Base-by-base conservation (phyloP, 139 green algal genomes). In the Ettlia oleoabundans region DNA sequence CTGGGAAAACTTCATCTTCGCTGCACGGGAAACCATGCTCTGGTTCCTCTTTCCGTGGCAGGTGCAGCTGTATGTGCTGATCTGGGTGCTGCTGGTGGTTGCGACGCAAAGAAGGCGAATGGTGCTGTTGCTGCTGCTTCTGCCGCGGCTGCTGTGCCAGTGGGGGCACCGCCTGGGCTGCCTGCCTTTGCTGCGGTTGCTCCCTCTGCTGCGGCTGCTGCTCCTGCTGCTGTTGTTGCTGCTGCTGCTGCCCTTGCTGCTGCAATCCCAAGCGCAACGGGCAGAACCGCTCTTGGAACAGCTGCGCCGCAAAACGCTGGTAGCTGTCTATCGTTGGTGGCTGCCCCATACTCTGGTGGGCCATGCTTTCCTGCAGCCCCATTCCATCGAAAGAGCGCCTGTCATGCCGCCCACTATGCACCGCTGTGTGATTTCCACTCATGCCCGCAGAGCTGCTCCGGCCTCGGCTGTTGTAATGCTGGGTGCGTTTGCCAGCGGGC, bases 231-330 rank as follows among this genome's bases (percentile, higher is more conserved):
- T 30, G 70, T 33, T 64, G 30, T 19, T 24, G 4, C 41, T 72
- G 41, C 68, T 55, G 41, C 68, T 40, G 4, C 26, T 40, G 67
- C 7, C 1, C 24, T 52, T 53, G 73, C 26, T 28, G 51, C 26
- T 38, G 35, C 52, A 80, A 10, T 22, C 73, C 73, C 9, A 35
- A 15, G 0, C 53, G 73, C 26, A 80, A 35, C 24, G 73, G 73
- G 73, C 53, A 69, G 52, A 53, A 80, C 4, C 53, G 73, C 37
- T 51, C 53, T 35, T 80, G 32, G 37, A 80, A 80, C 73, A 80
- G 4, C 35, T 38, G 35, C 0, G 53, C 51, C 9, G 53, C 73
- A 55, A 69, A 68, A 2, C 30, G 8, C 9, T 80, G 52, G 28
- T 80, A 80, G 52, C 73, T 68, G 35, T 65, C 71, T 19, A 58